Base-by-base conservation (phyloP, 495 filamentous ascomycete genomes). In the Podospora sp. region DNA sequence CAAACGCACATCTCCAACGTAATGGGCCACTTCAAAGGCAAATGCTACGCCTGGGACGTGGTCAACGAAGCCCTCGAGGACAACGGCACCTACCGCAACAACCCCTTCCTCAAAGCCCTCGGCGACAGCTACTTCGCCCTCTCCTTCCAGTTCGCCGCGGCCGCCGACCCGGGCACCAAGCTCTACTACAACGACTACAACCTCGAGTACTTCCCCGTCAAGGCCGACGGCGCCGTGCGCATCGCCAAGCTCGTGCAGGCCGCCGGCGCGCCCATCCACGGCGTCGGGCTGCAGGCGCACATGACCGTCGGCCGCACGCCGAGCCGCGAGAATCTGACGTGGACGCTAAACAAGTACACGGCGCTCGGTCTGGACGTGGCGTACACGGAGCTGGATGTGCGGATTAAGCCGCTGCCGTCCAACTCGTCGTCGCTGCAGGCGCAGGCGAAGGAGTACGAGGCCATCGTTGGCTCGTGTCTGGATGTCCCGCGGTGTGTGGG, bases 131-230 rank as follows among this genome's bases (percentile, higher is more conserved):
- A 77, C 63, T 80, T 88, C 59, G 71, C 75, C 40, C 82, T 87
- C 67, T 84, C 86, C 35, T 89, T 89, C 78, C 73, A 82, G 68
- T 79, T 82, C 6, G 86, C 86, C 20, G 76, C 79, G 59, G 71
- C 67, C 9, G 83, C 83, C 6, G 86, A 87, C 72, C 85, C 86
- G 2, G 67, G 73, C 36, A 82, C 81, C 24, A 87, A 86, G 77
- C 75, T 89, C 36, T 89, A 86, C 76, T 87, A 88, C 77, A 89
- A 88, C 70, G 85, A 88, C 20, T 91, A 69, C 60, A 66, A 71
- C 56, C 65, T 86, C 71, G 86, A 88, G 69, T 79, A 71, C 8
- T 71, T 77, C 7, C 75, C 80, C 29, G 65, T 73, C 68, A 88
- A 88, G 69, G 70, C 77, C 18, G 68, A 73, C 29, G 75, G 75